Evolutionary conservation across 163 green algal genomes (phyloP), one percentile per base, ranked within the genome.

Genomic region (Volvox carteri): DNA sequence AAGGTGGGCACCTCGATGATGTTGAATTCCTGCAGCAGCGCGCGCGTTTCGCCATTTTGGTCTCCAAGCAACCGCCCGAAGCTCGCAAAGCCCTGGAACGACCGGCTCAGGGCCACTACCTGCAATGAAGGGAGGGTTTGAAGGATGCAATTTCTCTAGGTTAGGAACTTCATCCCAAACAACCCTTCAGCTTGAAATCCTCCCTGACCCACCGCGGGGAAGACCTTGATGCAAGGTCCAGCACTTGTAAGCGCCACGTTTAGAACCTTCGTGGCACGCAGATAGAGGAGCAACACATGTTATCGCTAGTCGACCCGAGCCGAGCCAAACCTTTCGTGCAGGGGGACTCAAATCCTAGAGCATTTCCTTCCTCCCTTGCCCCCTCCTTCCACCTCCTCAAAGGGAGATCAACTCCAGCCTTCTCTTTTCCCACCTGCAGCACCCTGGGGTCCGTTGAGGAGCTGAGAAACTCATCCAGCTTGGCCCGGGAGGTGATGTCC

Each of bases 1-100:
- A 98, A 98, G 18, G 96, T 98, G 35, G 96, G 96, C 86, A 98
- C 96, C 93, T 98, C 92, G 60, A 94, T 41, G 30, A 94, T 96
- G 42, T 96, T 95, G 28, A 94, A 83, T 33, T 92, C 50, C 72
- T 79, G 42, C 18, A 92, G 79, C 37, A 97, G 44, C 25, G 77
- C 52, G 48, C 90, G 42, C 8, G 86, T 88, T 21, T 95, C 91
- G 0, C 89, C 50, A 56, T 70, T 93, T 23, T 88, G 80, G 70
- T 98, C 96, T 0, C 87, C 95, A 62, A 97, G 73, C 68, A 98
- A 81, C 35, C 92, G 91, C 2, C 86, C 96, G 90, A 98, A 98
- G 3, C 83, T 78, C 16, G 96, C 96, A 84, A 93, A 98, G 5
- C 95, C 95, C 90, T 85, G 50, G 56, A 93, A 90, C 41, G 86